Percentiles rank a stretch among this genome's conserved stretches.
Conservation (phyloP, 768 basidiomycete species). For the Vararia minispora region DNA sequence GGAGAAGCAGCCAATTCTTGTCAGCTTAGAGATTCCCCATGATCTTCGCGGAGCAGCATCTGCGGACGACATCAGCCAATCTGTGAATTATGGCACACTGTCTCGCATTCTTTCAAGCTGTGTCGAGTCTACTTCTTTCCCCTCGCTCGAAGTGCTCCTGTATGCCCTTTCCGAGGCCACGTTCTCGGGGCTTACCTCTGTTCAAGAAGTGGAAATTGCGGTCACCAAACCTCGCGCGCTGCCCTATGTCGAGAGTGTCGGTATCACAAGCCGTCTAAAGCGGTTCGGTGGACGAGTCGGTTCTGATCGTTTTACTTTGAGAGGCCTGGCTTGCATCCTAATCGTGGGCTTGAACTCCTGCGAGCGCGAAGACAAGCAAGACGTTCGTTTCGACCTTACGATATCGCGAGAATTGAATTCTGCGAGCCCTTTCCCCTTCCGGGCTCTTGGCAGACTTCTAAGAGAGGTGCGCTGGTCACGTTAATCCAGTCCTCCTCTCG, state of each 20-base stretch:
- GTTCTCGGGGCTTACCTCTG: constrained; percentile 22
- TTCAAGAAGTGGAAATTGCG: constrained; percentile 30
- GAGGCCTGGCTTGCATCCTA: constrained; percentile 35
- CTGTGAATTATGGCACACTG: constrained; percentile 55
- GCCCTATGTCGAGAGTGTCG: constrained; percentile 36
- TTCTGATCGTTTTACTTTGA: constrained; percentile 18
- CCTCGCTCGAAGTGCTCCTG: constrained; percentile 36
- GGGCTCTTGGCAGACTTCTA: constrained; percentile 25
- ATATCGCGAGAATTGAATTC: constrained; percentile 16
- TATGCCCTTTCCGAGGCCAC: constrained; percentile 28
- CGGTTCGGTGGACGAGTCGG: constrained; percentile 11
- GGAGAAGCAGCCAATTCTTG: constrained; percentile 38
- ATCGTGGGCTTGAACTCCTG: constrained; percentile 60
- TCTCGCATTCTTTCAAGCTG: constrained; percentile 22
- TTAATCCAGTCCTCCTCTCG: constrained; percentile 1
- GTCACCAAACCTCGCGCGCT: constrained; percentile 39
- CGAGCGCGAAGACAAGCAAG: constrained; percentile 56
- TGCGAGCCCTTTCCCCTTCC: constrained; percentile 26
- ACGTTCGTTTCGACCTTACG: constrained; percentile 41
- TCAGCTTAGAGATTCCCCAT: constrained; percentile 40
- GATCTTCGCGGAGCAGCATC: constrained; percentile 38
- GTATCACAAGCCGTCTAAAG: constrained; percentile 27
- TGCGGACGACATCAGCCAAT: constrained; percentile 42
- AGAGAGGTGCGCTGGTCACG: constrained; percentile 24
- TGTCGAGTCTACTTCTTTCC: constrained; percentile 20